Evolutionary conservation across 2,329 filamentous ascomycete genomes (phyloP), one percentile per base, ranked within the genome.

Genomic region (Elsinoe batatas): DNA sequence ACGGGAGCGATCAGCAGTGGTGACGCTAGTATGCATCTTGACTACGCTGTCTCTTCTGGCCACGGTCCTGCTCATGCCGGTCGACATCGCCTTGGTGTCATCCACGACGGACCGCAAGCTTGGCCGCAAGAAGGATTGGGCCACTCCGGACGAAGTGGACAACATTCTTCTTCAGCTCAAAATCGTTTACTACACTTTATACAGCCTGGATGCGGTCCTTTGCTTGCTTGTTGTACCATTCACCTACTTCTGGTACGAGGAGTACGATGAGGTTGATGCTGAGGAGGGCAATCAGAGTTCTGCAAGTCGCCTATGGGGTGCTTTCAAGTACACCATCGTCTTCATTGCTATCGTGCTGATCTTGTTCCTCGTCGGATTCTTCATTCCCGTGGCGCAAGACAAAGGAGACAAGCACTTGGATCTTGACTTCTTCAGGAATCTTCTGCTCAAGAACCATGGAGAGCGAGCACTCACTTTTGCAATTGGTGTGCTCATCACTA

Each of bases 231-330:
- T 95, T 43, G 86, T 97, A 17, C 93, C 93, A 0, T 98, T 98
- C 67, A 86, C 91, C 47, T 98, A 98, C 74, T 98, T 98, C 69
- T 96, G 87, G 83, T 93, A 95, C 66, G 93, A 98, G 69, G 93
- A 97, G 70, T 95, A 95, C 62, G 91, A 96, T 65, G 90, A 96
- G 72, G 84, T 91, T 17, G 90, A 90, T 59, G 79, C 85, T 33
- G 88, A 95, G 64, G 81, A 88, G 58, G 87, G 88, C 32, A 82
- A 81, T 30, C 84, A 91, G 67, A 85, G 86, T 1, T 70, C 85
- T 57, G 78, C 77, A 5, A 80, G 82, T 65, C 81, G 89, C 55
- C 79, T 97, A 58, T 85, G 84, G 79, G 84, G 84, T n/a, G 89
- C 93, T 3, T 75, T 88, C 67, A 95, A 94, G 72, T 97, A 96